Percentiles rank a stretch among this genome's conserved stretches.
phyloP scores from a whole-genome alignment of 192 early-diverging fungal genomes.

The Tieghemiomyces parasiticus region DNA sequence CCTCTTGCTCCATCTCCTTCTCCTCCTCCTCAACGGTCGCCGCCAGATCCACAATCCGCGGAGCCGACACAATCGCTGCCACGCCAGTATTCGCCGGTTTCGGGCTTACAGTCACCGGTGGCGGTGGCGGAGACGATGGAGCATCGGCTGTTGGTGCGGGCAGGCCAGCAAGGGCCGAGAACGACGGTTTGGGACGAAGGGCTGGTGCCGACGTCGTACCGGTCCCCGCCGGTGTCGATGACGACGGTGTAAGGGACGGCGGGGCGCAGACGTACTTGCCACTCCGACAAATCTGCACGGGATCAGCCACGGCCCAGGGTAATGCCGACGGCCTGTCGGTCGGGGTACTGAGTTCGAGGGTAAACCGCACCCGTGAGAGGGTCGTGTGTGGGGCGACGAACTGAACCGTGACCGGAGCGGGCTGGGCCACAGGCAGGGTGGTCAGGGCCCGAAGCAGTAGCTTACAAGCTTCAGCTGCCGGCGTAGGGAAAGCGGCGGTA shows the following conservation, averaged over 20 bases:
- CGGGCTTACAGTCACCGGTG: background rate
- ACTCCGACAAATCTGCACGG: background rate
- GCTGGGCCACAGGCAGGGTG: background rate
- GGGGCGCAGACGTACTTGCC: background rate
- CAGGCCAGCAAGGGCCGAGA: background rate
- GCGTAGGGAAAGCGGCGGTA: background rate
- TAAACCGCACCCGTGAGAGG: background rate
- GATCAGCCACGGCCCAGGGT: background rate
- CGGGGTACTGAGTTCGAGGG: background rate
- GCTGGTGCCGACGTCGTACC: no score
- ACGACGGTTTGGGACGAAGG: background rate
- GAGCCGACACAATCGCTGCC: background rate
- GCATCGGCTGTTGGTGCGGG: background rate
- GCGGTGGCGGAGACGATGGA: background rate
- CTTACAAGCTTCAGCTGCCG: background rate
- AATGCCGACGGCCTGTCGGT: background rate
- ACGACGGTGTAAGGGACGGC: background rate
- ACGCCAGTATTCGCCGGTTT: background rate
- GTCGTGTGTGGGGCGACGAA: background rate
- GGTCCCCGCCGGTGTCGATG: no score
- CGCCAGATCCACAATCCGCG: background rate
- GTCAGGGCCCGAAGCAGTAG: conserved; percentile 2
- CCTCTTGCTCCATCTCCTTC: no score
- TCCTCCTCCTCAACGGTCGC: no score
- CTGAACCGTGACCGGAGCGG: background rate